Evolutionary conservation across 2,329 filamentous ascomycete species (phyloP).

Genomic region (Setomelanomma holmii): DNA sequence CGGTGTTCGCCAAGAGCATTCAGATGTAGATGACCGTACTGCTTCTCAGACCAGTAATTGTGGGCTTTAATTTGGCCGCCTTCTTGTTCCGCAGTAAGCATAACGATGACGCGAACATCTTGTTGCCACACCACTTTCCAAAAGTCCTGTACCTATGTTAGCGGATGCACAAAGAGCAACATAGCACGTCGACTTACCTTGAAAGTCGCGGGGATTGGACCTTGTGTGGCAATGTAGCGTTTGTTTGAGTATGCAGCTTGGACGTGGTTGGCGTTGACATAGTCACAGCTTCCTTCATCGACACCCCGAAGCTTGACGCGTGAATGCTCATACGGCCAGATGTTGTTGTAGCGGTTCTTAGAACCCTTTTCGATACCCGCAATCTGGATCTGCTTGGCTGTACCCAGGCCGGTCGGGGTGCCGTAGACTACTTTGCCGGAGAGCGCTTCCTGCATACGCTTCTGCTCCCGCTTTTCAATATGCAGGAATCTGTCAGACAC

Average conservation of each 20-base stretch:
- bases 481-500: constrained; percentile 84
- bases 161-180: not conserved
- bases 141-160: constrained; percentile 74
- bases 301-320: constrained; percentile 79
- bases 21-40: constrained; percentile 79
- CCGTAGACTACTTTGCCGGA: constrained; percentile 67
- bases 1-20: constrained; percentile 82
- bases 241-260: constrained; percentile 83
- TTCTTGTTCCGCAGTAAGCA: constrained; percentile 93
- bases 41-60: constrained; percentile 83
- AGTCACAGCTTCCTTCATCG: constrained; percentile 77
- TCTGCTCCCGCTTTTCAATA: constrained; percentile 85
- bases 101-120: constrained; percentile 92
- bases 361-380: constrained; percentile 92
- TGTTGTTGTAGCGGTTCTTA: constrained; percentile 98
- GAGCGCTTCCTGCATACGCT: constrained; percentile 87
- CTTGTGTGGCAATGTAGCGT: constrained; percentile 94
- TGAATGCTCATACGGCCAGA: constrained; percentile 93
- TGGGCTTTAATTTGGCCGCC: constrained; percentile 95
- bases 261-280: constrained; percentile 92
- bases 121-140: constrained; percentile 99
- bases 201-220: constrained; percentile 89
- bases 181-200: constrained; percentile 64
- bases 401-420: constrained; percentile 48
- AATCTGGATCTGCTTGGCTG: constrained; percentile 68